These are phyloP conservation scores for apple (Malus domestica) DNA, from an alignment of 306 rosid species.

Conservation along the genomic window ASM211411v1 NC_041798.1:36940501-36941000, in stretches of 20 bases:
- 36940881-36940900: slow-evolving; percentile 55
- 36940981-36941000: slow-evolving; percentile 6
- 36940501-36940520: too few species aligned
- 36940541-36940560: not conserved
- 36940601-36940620: slow-evolving; percentile 3
- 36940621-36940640: slow-evolving; percentile 40
- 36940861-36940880: slow-evolving; percentile 47
- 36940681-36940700: slow-evolving; percentile 59
- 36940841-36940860: slow-evolving; percentile 48
- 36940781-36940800: slow-evolving; percentile 10
- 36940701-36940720: slow-evolving; percentile 53
- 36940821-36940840: not conserved
- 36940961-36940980: slow-evolving; percentile 11
- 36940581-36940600: not conserved
- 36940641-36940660: slow-evolving; percentile 78
- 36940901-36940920: slow-evolving; percentile 36
- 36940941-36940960: slow-evolving; percentile 37
- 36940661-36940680: slow-evolving; percentile 70
- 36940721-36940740: slow-evolving; percentile 55
- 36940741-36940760: slow-evolving; percentile 76
- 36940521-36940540: not conserved
- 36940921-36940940: slow-evolving; percentile 35
- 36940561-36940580: not conserved
- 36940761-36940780: slow-evolving; percentile 19
- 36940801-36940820: slow-evolving; percentile 1